Base-by-base conservation (phyloP, 495 filamentous ascomycete genomes). In the Parachaetomium inaequale region DNA sequence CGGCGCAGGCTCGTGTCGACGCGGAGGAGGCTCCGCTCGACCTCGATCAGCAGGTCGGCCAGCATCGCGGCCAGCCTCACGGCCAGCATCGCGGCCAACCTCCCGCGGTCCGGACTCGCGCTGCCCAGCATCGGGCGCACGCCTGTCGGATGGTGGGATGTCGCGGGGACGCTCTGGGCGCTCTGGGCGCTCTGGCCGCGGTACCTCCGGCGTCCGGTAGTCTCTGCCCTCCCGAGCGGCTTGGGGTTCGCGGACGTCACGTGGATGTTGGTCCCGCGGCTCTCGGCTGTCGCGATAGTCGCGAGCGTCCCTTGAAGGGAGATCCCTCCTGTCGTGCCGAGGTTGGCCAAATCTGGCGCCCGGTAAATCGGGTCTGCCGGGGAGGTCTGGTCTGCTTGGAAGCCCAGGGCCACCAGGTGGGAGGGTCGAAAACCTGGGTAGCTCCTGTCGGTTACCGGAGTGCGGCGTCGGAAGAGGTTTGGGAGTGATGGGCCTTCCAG, bases 281-380 rank as follows among this genome's bases (percentile, higher is more conserved):
- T 74, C 78, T 57, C 78, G 75, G 45, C 63, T 14, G 28, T 79
- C 76, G 36, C 79, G 70, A 31, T 63, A 46, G 51, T 78, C 75
- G 21, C 71, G 69, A 40, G 54, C 15, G n/a, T 69, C 67, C 17
- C 68, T 63, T 23, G 56, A 32, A 15, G 61, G 55, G n/a, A 60
- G 23, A n/a, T 78, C 75, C 19, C 72, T 63, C 50, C 69, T 55
- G 54, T 74, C 63, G 60, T 74, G 63, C 47, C 75, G 54, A 23
- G 66, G 68, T 11, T 71, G 74, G 10, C 69, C 68, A 61, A 75
- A 78, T 28, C 75, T 74, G 6, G 77, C 73, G 23, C 78, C 68
- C 0, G 78, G 72, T 23, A 79, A 71, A 62, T 80, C 75, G 7
- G 79, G 79, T 56, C 78, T 72, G 53, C 63, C 78, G 28, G 79